These are phyloP conservation scores for Mesotaenium endlicherianum DNA, from an alignment of 139 green algal species.

Conservation along the genomic window DNA sequence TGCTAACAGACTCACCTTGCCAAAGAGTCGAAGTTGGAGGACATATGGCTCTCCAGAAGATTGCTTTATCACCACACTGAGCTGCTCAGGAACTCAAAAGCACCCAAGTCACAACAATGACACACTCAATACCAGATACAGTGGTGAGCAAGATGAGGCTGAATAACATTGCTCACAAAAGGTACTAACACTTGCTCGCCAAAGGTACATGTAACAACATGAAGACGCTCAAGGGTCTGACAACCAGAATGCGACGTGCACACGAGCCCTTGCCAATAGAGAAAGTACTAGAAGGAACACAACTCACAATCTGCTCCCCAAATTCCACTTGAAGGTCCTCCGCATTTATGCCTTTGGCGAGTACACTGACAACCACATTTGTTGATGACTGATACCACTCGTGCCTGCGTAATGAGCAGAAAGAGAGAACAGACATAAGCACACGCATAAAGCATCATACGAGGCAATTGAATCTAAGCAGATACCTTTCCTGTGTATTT, in stretches of 20 bases:
- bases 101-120: background rate
- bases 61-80: conserved; percentile 22
- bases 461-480: too few species aligned
- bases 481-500: too few species aligned
- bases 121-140: too few species aligned
- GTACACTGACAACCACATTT: conserved; percentile 38
- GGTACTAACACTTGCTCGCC: too few species aligned
- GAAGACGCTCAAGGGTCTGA: too few species aligned
- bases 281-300: background rate
- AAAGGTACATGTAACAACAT: too few species aligned
- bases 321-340: conserved; percentile 39
- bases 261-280: background rate
- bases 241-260: too few species aligned
- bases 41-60: conserved; percentile 24
- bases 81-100: conserved; percentile 3
- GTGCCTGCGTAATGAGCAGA: conserved; percentile 16
- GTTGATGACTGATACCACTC: conserved; percentile 44
- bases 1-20: conserved; percentile 17
- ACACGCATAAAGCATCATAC: too few species aligned
- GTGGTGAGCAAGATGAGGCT: too few species aligned
- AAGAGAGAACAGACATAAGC: background rate
- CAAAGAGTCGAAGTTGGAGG: conserved; percentile 39
- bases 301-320: conserved; percentile 43
- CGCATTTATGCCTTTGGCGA: conserved; percentile 31
- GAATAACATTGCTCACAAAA: too few species aligned